Evolutionary conservation across 345 rosid species (phyloP).

Genomic region (Hirschfeldia incana): DNA sequence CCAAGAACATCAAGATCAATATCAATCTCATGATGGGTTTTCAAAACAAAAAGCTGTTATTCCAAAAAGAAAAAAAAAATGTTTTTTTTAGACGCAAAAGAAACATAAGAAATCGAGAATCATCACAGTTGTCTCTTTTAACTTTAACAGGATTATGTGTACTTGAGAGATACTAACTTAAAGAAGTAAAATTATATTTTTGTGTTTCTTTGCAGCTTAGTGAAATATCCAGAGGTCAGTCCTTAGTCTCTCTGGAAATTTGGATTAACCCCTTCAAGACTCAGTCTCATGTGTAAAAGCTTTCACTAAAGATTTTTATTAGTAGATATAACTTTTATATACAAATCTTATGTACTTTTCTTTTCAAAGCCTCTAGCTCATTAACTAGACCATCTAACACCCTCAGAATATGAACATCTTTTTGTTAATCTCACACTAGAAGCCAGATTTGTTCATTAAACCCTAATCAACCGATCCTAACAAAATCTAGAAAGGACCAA

Average conservation of each 20-base stretch:
- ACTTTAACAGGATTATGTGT: constrained; percentile 29
- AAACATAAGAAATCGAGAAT: constrained; percentile 21
- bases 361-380: constrained; percentile 18
- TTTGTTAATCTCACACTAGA: constrained; percentile 4
- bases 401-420: constrained; percentile 10
- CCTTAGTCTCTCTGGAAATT: constrained; percentile 27
- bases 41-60: neutral
- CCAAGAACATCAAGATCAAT: constrained; percentile 7
- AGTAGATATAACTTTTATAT: neutral
- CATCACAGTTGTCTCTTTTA: constrained; percentile 36
- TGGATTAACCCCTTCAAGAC: constrained; percentile 31
- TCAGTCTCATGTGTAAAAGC: constrained; percentile 34
- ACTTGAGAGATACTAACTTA: constrained; percentile 29
- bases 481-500: constrained; percentile 16
- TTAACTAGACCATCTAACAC: constrained; percentile 17
- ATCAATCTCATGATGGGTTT: constrained; percentile 10
- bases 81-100: neutral
- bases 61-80: neutral
- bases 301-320: neutral
- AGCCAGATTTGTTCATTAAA: constrained; percentile 8
- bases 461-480: constrained; percentile 18
- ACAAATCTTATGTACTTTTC: constrained; percentile 18
- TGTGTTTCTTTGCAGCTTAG: constrained; percentile 30
- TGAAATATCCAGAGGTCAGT: constrained; percentile 34
- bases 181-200: constrained; percentile 32